Conservation (phyloP, 2,329 filamentous ascomycete genomes). For the Venturia effusa region DNA sequence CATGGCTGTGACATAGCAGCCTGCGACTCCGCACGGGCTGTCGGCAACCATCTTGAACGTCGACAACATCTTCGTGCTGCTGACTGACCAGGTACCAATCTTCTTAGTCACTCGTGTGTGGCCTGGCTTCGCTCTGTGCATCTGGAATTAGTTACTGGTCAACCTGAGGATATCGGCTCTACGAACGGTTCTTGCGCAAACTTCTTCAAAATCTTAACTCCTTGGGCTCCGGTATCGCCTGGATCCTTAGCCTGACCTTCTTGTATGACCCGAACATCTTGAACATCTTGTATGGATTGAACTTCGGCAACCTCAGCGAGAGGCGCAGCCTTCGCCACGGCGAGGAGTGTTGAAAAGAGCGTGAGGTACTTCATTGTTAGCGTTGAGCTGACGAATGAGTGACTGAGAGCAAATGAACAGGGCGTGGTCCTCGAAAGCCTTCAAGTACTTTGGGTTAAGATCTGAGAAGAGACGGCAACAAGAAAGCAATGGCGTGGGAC, state of each 20-base stretch:
- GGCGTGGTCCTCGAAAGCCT: neutral
- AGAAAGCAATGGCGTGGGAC: conserved; percentile 1
- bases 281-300: neutral
- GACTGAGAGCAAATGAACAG: neutral
- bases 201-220: conserved; percentile 6
- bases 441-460: neutral
- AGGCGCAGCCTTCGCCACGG: neutral
- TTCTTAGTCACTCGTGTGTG: conserved; percentile 8
- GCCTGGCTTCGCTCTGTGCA: neutral
- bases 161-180: neutral
- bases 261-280: neutral
- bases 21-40: neutral
- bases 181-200: neutral
- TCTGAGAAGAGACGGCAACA: neutral
- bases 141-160: neutral
- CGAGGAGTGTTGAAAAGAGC: conserved; percentile 9
- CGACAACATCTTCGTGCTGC: conserved; percentile 1
- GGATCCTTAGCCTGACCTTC: neutral
- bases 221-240: neutral
- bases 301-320: conserved; percentile 3
- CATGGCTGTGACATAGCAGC: conserved; percentile 11
- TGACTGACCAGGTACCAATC: conserved; percentile 3
- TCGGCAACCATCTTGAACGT: neutral
- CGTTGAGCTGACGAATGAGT: conserved; percentile 5
- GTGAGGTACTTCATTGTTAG: conserved; percentile 9